These are phyloP conservation scores for Colletotrichum sp. DNA, from an alignment of 2,329 filamentous ascomycete genomes.

Conservation along the genomic window DNA sequence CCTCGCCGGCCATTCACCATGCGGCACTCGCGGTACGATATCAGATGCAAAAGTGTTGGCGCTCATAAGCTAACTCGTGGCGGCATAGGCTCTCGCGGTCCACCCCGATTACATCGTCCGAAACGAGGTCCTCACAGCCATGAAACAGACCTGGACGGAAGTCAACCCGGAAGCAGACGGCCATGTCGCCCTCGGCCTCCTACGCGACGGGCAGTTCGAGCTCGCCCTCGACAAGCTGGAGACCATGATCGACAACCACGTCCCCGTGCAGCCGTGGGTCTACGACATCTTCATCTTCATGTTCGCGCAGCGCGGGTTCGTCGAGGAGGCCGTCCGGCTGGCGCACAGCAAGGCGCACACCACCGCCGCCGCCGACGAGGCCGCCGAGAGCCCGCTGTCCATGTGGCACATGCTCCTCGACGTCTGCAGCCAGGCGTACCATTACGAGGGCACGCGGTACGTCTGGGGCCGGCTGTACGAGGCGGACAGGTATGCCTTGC, in stretches of 20 bases:
- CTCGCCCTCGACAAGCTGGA: conserved; percentile 76
- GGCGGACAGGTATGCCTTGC: conserved; percentile 62
- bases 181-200: conserved; percentile 72
- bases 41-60: accelerated
- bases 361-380: conserved; percentile 25
- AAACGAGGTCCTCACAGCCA: conserved; percentile 71
- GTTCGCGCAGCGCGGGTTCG: conserved; percentile 73
- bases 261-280: conserved; percentile 72
- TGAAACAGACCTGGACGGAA: conserved; percentile 76
- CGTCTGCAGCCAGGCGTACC: conserved; percentile 67
- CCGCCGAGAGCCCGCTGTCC: conserved; percentile 40
- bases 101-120: conserved; percentile 87
- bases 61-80: background rate
- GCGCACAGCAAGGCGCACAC: conserved; percentile 59
- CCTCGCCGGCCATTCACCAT: conserved; percentile 73
- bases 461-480: conserved; percentile 66
- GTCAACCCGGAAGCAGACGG: conserved; percentile 66
- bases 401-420: conserved; percentile 80
- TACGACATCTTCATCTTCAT: conserved; percentile 79
- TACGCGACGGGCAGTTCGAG: conserved; percentile 85
- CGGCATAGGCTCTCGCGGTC: conserved; percentile 68
- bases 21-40: conserved; percentile 67
- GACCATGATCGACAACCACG: conserved; percentile 62
- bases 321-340: conserved; percentile 77
- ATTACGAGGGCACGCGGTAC: conserved; percentile 68